Evolutionary conservation across 2,329 filamentous ascomycete genomes (phyloP), one percentile per base, ranked within the genome.

Genomic region (Colletotrichum sp.): DNA sequence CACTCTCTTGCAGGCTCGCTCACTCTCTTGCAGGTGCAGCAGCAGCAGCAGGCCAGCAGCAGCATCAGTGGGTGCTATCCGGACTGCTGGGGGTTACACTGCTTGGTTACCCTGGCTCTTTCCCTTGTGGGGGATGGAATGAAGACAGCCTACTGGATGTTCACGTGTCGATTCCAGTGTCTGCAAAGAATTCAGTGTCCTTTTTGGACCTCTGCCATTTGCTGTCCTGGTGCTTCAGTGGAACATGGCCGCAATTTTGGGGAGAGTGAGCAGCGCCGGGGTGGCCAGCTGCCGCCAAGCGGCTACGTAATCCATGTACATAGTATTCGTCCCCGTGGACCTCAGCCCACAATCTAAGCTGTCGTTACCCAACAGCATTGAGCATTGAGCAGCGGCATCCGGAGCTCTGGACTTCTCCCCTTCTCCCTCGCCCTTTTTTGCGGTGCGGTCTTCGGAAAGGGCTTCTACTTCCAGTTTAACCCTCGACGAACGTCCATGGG

Each of bases 41-140:
- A 39, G 49, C 66, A 36, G 52, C 30, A 59, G 66, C 52, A n/a
- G 34, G 44, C 44, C 44, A 21, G 18, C 44, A 49, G 44, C 44
- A 49, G 18, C 44, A 52, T 21, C 44, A 52, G 44, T 52, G 44
- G 44, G 44, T 52, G 44, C n/a, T 52, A 52, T 52, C 44, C 44
- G n/a, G 44, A 52, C 18, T 36, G 57, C 68, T 24, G 57, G 73
- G 70, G 73, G 74, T 74, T 76, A 74, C 74, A 76, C 71, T 74
- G 74, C 57, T 52, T 74, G 59, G 34, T 74, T 71, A 76, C 74
- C 74, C 68, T 70, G 68, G 26, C 36, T 39, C 26, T 26, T 34
- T 63, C 68, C 66, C 73, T 71, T 72, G 73, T 76, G 69, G 73
- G 63, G 73, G 63, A 72, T 68, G 70, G 30, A 67, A 39, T 60